A percentile compares a stretch with the other conserved stretches of the same genome.
These are phyloP conservation scores for Auricularia sp. DNA, from an alignment of 768 basidiomycete genomes.

Conservation along the genomic window DNA sequence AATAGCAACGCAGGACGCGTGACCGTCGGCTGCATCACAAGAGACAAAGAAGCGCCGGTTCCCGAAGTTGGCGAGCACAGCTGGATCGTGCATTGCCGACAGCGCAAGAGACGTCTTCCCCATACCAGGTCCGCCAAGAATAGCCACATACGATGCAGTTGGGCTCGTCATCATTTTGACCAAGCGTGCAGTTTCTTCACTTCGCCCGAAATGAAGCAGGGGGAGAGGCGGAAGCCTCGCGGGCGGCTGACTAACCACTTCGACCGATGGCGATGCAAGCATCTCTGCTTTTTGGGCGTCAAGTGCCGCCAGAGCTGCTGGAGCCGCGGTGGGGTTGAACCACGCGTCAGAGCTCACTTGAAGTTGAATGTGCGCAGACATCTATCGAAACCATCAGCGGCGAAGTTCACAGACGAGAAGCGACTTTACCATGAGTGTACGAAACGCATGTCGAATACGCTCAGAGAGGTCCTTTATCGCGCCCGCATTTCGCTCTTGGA, in stretches of 20 bases:
- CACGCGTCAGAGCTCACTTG: not conserved
- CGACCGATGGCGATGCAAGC: too few species aligned
- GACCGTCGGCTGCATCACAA: constrained; percentile 16
- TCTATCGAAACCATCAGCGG: not conserved
- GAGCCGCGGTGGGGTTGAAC: not conserved
- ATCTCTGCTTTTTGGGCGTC: not conserved
- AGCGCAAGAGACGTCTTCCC: constrained; percentile 32
- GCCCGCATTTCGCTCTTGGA: not conserved
- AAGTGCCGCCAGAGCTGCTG: not conserved
- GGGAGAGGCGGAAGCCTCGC: not conserved
- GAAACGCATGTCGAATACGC: not conserved
- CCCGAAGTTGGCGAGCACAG: constrained; percentile 17
- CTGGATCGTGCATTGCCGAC: constrained; percentile 20
- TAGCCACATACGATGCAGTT: constrained; percentile 3
- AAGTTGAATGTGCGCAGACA: not conserved
- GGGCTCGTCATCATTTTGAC: not conserved
- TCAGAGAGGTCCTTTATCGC: not conserved
- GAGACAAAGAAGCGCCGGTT: constrained; percentile 24
- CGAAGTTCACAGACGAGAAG: not conserved
- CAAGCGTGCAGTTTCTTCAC: not conserved
- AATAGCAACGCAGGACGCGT: not conserved
- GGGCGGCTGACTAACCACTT: too few species aligned
- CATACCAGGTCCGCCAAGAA: constrained; percentile 26
- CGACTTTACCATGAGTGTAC: not conserved
- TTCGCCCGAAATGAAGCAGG: not conserved